phyloP scores from a whole-genome alignment of 2,329 filamentous ascomycete genomes.

The Xylaria sp. region DNA sequence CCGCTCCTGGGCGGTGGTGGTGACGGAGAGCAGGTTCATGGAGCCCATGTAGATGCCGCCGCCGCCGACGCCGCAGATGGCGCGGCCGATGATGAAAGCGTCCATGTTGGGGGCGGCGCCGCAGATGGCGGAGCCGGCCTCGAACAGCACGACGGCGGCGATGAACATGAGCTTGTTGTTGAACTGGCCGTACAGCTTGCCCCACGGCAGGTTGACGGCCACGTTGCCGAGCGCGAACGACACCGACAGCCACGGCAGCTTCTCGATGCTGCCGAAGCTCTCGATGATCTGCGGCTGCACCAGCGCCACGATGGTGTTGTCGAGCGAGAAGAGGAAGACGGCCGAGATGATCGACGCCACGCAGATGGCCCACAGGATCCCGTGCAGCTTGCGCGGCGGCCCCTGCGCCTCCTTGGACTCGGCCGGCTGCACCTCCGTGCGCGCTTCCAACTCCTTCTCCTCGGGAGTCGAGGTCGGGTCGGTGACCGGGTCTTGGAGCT shows the following conservation, averaged over 20 bases:
- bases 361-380: background rate
- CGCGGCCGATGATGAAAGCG: slow-evolving; percentile 46
- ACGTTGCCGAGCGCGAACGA: slow-evolving; percentile 46
- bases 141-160: slow-evolving; percentile 24
- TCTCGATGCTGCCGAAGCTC: slow-evolving; percentile 39
- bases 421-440: background rate
- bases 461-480: background rate
- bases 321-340: slow-evolving; percentile 40
- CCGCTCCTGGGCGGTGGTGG: slow-evolving; percentile 27
- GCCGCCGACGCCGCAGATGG: slow-evolving; percentile 43
- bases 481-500: background rate
- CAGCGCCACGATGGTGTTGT: slow-evolving; percentile 51
- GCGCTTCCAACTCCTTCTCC: background rate
- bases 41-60: slow-evolving; percentile 39
- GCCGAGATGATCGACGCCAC: slow-evolving; percentile 1
- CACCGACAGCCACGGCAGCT: slow-evolving; percentile 44
- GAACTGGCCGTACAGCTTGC: slow-evolving; percentile 44
- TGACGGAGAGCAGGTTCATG: background rate
- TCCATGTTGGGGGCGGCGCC: slow-evolving; percentile 44
- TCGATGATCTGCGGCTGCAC: slow-evolving; percentile 44
- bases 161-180: slow-evolving; percentile 45
- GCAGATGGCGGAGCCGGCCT: slow-evolving; percentile 41
- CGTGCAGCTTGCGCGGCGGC: background rate
- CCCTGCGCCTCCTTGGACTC: background rate
- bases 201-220: slow-evolving; percentile 40